Evolutionary conservation across 1,284 basidiomycete species (phyloP).

Genomic region (Entoloma clypeatum): DNA sequence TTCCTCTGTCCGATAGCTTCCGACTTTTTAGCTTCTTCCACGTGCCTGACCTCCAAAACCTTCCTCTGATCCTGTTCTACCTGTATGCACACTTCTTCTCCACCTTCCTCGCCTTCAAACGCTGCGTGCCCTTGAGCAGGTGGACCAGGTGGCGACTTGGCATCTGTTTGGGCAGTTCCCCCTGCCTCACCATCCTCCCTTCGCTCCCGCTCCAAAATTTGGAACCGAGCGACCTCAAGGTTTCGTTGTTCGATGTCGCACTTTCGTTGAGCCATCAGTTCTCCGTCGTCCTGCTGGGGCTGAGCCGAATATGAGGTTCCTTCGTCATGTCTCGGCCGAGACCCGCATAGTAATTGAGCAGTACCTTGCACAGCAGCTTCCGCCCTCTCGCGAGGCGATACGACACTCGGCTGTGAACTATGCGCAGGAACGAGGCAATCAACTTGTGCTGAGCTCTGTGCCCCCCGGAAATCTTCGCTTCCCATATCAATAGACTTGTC

Average conservation of each 20-base stretch:
- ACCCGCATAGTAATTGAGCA: slow-evolving; percentile 11
- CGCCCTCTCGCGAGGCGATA: too few species aligned
- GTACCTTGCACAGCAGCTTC: too few species aligned
- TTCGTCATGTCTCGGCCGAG: slow-evolving; percentile 15
- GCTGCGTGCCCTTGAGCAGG: neutral
- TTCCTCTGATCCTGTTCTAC: neutral
- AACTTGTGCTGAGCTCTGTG: too few species aligned
- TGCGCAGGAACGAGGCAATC: too few species aligned
- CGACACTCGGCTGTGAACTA: too few species aligned
- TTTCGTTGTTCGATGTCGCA: slow-evolving; percentile 13
- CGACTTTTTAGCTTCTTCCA: slow-evolving; percentile 10
- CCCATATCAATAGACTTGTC: too few species aligned
- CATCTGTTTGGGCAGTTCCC: neutral
- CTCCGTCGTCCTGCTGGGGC: slow-evolving; percentile 8
- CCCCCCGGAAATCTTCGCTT: too few species aligned
- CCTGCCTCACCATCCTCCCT: slow-evolving; percentile 3
- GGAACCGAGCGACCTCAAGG: slow-evolving; percentile 14
- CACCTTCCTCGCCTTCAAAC: neutral
- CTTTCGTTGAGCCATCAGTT: slow-evolving; percentile 9
- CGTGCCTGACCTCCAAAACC: too few species aligned
- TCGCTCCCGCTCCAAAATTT: slow-evolving; percentile 14
- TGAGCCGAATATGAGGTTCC: slow-evolving; percentile 13
- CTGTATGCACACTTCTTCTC: neutral
- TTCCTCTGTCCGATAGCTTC: slow-evolving; percentile 12
- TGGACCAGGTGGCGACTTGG: too few species aligned